phyloP scores from a whole-genome alignment of 495 filamentous ascomycete species.

The Neurospora pannonica region DNA sequence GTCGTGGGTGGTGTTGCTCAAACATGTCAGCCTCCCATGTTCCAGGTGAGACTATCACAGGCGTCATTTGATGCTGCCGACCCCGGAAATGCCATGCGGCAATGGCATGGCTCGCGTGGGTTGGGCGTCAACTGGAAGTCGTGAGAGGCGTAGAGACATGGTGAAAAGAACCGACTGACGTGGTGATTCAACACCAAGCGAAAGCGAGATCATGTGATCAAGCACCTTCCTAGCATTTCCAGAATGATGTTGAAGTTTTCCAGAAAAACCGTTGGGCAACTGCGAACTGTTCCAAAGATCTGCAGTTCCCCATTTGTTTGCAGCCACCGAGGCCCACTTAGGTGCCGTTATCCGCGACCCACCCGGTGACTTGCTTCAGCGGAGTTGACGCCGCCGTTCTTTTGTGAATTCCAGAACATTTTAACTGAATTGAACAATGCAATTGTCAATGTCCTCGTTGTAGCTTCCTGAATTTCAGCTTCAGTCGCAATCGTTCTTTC shows the following conservation, averaged over 20 bases:
- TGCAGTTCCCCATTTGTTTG: not conserved
- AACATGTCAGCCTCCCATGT: not conserved
- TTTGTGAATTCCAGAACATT: not conserved
- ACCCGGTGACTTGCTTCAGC: not conserved
- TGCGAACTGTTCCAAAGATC: not conserved
- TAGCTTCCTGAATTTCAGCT: not conserved
- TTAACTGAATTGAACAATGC: not conserved
- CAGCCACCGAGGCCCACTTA: not conserved
- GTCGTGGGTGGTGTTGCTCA: not conserved
- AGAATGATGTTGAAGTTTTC: not conserved
- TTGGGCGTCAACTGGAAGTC: not conserved
- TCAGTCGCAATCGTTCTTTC: not conserved
- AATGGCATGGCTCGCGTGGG: not conserved
- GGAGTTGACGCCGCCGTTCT: not conserved
- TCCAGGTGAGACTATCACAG: not conserved
- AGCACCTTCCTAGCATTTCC: not conserved
- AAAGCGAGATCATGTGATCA: not conserved
- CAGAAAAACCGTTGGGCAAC: not conserved
- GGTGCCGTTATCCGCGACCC: not conserved
- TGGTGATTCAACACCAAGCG: not conserved
- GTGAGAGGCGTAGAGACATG: not conserved
- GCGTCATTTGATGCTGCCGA: not conserved
- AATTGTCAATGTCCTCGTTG: not conserved
- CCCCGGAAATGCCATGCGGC: not conserved
- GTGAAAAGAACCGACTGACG: not conserved